These are phyloP conservation scores for Phytophthora brassicae DNA, from an alignment of 352 stramenopile genomes.

Conservation along the genomic window DNA sequence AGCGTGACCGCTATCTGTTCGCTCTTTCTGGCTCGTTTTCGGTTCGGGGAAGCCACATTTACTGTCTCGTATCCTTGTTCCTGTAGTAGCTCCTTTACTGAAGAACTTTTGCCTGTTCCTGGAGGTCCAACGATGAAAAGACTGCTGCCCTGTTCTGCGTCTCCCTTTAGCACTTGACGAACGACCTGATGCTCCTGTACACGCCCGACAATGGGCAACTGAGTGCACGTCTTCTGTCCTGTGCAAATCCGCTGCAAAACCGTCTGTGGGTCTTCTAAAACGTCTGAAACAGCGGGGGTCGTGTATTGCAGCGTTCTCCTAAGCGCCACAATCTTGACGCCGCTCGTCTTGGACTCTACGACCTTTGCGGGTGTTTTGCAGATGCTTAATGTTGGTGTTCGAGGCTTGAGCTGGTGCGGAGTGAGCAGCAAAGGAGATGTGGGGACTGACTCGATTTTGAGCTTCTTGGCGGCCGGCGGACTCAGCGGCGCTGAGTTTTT, in stretches of 20 bases:
- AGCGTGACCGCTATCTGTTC: conserved; percentile 38
- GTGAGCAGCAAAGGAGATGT: conserved; percentile 25
- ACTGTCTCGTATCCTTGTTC: conserved; percentile 32
- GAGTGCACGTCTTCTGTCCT: conserved; percentile 14
- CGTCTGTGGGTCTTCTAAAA: conserved; percentile 8
- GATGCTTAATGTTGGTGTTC: not conserved
- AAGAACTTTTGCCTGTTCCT: conserved; percentile 71
- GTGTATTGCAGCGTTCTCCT: conserved; percentile 26
- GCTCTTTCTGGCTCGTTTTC: conserved; percentile 7
- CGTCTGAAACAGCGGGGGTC: not conserved
- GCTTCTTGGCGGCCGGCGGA: conserved; percentile 29
- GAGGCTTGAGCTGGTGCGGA: conserved; percentile 20
- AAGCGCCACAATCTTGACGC: conserved; percentile 4
- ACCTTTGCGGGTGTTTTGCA: conserved; percentile 12
- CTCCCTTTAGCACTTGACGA: conserved; percentile 28
- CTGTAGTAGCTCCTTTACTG: conserved; percentile 41
- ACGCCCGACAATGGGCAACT: conserved; percentile 43
- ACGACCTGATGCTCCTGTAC: conserved; percentile 42
- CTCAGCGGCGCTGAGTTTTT: conserved; percentile 1
- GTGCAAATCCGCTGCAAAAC: conserved; percentile 40
- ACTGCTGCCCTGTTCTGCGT: conserved; percentile 20
- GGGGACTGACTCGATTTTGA: conserved; percentile 25
- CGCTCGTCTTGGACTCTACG: conserved; percentile 1
- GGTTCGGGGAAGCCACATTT: not conserved
- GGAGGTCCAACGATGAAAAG: conserved; percentile 71